Evolutionary conservation across 441 rosid species (phyloP), one percentile per base, ranked within the genome.

Genomic region (Arabidopsis lyrata): DNA sequence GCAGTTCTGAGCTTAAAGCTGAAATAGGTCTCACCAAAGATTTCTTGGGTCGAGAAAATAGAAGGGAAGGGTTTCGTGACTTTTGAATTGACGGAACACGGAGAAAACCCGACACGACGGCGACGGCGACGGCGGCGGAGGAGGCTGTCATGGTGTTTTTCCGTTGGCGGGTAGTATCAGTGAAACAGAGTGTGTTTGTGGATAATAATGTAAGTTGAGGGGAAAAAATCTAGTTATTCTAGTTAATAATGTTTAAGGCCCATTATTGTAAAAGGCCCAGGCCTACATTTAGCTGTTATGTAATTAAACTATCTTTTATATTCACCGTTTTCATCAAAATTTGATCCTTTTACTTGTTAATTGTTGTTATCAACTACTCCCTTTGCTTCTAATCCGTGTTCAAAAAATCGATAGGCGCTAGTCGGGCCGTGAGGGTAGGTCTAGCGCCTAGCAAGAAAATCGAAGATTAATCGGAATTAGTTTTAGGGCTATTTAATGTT

Each of bases 91-190:
- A 65, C 7, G 77, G 77, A 6, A 31, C 0, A 34, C 68, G 76
- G 72, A 59, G 63, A 8, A 71, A 72, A 34, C 58, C 52, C 1
- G 76, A 14, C n/a, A 66, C 52, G 50, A 14, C 41, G 66, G 76
- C 73, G 50, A 14, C 41, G 66, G 76, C 73, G 36, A 82, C 47
- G 8, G 65, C 38, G 0, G 47, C n/a, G 20, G 58, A 36, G 70
- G 75, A 78, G 35, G 84, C 29, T 44, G 80, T 50, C 85, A 79
- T 82, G 80, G 57, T 70, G 50, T 76, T 76, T 64, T 76, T 39
- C 22, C 39, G 71, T 58, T 56, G 73, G 55, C 72, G 73, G 82
- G 73, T 75, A 47, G 27, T 32, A 13, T 18, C 32, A 57, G 66
- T 32, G 39, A 31, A 32, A 16, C 49, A 63, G 59, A 6, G 69